Conservation (phyloP, 2,329 filamentous ascomycete species). For the Ophiostoma triangulosporum region DNA sequence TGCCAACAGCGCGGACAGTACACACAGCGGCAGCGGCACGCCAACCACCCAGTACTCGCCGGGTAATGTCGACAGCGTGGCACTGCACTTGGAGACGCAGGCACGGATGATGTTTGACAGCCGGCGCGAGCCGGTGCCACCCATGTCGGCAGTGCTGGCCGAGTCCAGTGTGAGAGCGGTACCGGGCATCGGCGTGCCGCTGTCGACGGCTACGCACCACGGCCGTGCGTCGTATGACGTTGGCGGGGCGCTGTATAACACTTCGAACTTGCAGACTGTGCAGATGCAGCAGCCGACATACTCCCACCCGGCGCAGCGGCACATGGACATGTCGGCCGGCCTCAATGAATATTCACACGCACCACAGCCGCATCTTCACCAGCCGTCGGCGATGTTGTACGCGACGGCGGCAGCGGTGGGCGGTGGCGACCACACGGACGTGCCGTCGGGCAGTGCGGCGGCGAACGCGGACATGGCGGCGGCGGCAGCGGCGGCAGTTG, state of each 20-base stretch:
- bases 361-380: background rate
- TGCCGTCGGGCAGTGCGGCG: background rate
- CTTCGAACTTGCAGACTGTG: background rate
- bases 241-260: background rate
- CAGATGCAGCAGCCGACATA: background rate
- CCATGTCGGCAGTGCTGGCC: background rate
- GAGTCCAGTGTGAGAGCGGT: background rate
- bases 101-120: conserved; percentile 10
- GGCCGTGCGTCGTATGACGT: background rate
- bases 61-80: conserved; percentile 32
- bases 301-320: background rate
- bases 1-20: conserved; percentile 3
- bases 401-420: too few relatives aligned
- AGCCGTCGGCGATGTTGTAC: background rate
- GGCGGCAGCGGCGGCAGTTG: conserved; percentile 11
- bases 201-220: background rate
- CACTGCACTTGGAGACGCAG: conserved; percentile 10
- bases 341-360: background rate
- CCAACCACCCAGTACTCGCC: conserved; percentile 29
- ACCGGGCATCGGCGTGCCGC: background rate
- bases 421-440: too few relatives aligned
- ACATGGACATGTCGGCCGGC: background rate
- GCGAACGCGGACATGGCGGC: conserved; percentile 3
- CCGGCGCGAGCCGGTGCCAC: background rate
- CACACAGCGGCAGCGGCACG: conserved; percentile 36